A percentile compares a stretch with the other conserved stretches of the same genome.
These are phyloP conservation scores for Ophiocordyceps camponoti-floridani DNA, from an alignment of 2,329 filamentous ascomycete species.

Conservation along the genomic window DNA sequence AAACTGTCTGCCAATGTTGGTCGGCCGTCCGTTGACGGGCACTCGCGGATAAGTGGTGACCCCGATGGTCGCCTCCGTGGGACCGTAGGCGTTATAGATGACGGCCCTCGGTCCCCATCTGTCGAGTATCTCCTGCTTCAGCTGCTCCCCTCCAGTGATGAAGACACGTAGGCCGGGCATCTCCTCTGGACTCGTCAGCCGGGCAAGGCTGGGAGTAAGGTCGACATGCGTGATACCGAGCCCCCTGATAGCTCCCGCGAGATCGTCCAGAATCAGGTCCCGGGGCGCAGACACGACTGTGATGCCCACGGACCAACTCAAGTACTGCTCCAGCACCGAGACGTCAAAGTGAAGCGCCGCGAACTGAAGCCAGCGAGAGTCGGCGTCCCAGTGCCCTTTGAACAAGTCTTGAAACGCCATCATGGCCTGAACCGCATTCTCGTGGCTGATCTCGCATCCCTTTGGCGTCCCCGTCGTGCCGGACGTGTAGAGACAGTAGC, in stretches of 20 bases:
- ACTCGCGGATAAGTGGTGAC: conserved; percentile 81
- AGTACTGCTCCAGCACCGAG: conserved; percentile 83
- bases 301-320: conserved; percentile 86
- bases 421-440: conserved; percentile 80
- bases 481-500: conserved; percentile 76
- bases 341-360: conserved; percentile 92
- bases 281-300: conserved; percentile 66
- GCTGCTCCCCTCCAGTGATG: conserved; percentile 77
- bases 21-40: conserved; percentile 56
- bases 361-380: conserved; percentile 79
- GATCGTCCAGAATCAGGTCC: conserved; percentile 71
- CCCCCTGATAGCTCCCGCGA: conserved; percentile 51
- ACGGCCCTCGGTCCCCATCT: conserved; percentile 63
- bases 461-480: conserved; percentile 78
- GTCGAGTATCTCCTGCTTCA: conserved; percentile 80
- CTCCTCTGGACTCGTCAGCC: conserved; percentile 59
- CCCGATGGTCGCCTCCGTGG: conserved; percentile 84
- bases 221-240: conserved; percentile 80
- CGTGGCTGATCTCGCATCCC: conserved; percentile 74
- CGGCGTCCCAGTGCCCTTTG: conserved; percentile 48
- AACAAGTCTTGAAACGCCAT: conserved; percentile 72
- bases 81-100: conserved; percentile 86
- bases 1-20: conserved; percentile 78
- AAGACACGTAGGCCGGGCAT: conserved; percentile 76
- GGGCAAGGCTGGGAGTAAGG: conserved; percentile 72